Evolutionary conservation across 768 basidiomycete species (phyloP).

Genomic region (Coprinopsis marcescibilis): DNA sequence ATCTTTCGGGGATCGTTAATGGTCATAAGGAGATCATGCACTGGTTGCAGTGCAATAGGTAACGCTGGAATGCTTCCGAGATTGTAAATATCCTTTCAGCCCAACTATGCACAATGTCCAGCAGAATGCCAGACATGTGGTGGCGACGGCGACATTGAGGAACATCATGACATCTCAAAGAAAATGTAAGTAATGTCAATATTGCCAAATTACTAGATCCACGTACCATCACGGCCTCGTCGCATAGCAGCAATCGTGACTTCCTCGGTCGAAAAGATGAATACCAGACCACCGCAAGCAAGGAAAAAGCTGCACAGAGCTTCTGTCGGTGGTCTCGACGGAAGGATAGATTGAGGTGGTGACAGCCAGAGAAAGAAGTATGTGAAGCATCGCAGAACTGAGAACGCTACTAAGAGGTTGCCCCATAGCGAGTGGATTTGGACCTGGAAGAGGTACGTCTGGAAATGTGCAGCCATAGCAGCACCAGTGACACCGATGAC

Average conservation of each 20-base stretch:
- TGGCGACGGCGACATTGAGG: constrained; percentile 75
- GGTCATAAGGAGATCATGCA: not conserved
- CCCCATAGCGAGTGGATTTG: constrained; percentile 93
- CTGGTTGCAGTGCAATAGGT: constrained; percentile 24
- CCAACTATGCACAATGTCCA: constrained; percentile 75
- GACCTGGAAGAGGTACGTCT: constrained; percentile 90
- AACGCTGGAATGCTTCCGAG: constrained; percentile 24
- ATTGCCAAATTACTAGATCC: not conserved
- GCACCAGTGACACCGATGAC: constrained; percentile 91
- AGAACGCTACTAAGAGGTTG: constrained; percentile 71
- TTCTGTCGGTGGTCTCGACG: constrained; percentile 92
- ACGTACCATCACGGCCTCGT: constrained; percentile 73
- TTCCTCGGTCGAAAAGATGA: constrained; percentile 89
- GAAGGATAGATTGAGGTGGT: constrained; percentile 78
- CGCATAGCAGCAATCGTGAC: constrained; percentile 89
- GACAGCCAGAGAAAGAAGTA: constrained; percentile 93
- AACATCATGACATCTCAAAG: constrained; percentile 82
- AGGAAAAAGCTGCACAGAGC: constrained; percentile 83
- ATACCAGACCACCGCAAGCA: constrained; percentile 81
- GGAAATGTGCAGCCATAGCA: constrained; percentile 90
- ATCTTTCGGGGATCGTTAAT: constrained; percentile 11
- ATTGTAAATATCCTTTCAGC: constrained; percentile 78
- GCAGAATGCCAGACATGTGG: constrained; percentile 81
- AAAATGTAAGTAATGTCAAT: constrained; percentile 7
- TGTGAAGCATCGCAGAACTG: constrained; percentile 77